Conservation (phyloP, 306 rosid species). For the Rosa multiflora region DNA sequence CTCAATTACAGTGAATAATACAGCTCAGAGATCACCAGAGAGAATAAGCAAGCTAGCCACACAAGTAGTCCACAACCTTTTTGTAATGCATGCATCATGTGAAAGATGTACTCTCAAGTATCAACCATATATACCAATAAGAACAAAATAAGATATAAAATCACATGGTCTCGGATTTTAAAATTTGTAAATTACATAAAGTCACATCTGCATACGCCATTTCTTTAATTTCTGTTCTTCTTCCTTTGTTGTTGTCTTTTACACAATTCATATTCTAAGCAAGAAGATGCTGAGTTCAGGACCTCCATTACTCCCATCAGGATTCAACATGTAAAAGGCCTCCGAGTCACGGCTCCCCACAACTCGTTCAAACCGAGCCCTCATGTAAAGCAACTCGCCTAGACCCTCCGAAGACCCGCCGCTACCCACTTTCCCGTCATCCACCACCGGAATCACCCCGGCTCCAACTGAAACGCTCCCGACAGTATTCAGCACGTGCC, state of each 20-base stretch:
- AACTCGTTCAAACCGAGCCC: conserved; percentile 89
- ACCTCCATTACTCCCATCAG: conserved; percentile 74
- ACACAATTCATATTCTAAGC: conserved; percentile 52
- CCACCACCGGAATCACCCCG: conserved; percentile 78
- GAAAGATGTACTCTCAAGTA: background rate
- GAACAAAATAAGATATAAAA: background rate
- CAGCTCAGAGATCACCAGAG: conserved; percentile 4
- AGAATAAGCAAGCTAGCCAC: conserved; percentile 1
- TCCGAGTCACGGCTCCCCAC: conserved; percentile 97
- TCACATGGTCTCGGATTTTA: conserved; percentile 13
- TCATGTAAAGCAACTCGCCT: conserved; percentile 94
- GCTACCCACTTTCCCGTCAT: conserved; percentile 32
- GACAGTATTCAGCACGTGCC: conserved; percentile 63
- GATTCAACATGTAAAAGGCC: conserved; percentile 94
- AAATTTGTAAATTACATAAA: conserved; percentile 14
- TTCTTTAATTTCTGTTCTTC: background rate
- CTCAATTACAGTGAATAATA: background rate
- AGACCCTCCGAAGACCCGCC: conserved; percentile 31
- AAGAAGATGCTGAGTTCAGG: conserved; percentile 94
- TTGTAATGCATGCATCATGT: conserved; percentile 11
- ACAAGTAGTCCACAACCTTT: conserved; percentile 6
- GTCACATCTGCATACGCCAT: conserved; percentile 7
- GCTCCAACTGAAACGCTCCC: conserved; percentile 89
- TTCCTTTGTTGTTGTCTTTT: background rate
- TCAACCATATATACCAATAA: background rate